A percentile compares a stretch with the other conserved stretches of the same genome.
These are phyloP conservation scores for Clonostachys solani DNA, from an alignment of 2,329 filamentous ascomycete species.

Conservation along the genomic window DNA sequence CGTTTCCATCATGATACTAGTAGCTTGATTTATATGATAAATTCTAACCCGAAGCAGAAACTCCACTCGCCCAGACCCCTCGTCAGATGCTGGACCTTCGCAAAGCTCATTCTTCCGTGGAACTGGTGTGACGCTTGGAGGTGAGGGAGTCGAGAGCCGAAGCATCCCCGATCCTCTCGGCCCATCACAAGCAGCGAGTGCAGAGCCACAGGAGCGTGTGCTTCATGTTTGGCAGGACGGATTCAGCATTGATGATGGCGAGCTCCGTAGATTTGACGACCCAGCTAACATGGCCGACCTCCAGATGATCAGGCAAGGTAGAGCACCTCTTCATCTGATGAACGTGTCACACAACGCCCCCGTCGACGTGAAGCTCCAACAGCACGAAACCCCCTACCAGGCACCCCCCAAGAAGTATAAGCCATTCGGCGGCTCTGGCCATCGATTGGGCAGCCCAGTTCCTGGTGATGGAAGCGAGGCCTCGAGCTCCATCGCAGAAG, in stretches of 20 bases:
- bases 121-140: conserved; percentile 70
- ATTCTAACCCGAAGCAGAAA: conserved; percentile 41
- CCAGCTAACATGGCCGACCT: conserved; percentile 69
- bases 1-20: conserved; percentile 11
- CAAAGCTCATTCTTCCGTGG: conserved; percentile 59
- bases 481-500: conserved; percentile 1
- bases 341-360: conserved; percentile 71
- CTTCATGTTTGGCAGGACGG: conserved; percentile 81
- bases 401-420: conserved; percentile 71
- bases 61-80: conserved; percentile 47
- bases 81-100: conserved; percentile 44
- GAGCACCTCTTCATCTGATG: conserved; percentile 74
- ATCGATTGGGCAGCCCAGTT: conserved; percentile 72
- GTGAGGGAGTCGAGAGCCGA: conserved; percentile 69
- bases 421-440: conserved; percentile 68
- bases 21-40: background rate
- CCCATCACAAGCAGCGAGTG: conserved; percentile 15
- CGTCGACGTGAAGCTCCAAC: conserved; percentile 74
- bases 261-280: conserved; percentile 74
- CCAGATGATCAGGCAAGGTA: conserved; percentile 71
- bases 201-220: conserved; percentile 57
- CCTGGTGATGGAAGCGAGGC: conserved; percentile 45
- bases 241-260: conserved; percentile 80
- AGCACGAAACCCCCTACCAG: conserved; percentile 68
- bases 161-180: conserved; percentile 57